Evolutionary conservation across 1,139 yeast species (phyloP).

Genomic region (Suhomyces bolitotheri): DNA sequence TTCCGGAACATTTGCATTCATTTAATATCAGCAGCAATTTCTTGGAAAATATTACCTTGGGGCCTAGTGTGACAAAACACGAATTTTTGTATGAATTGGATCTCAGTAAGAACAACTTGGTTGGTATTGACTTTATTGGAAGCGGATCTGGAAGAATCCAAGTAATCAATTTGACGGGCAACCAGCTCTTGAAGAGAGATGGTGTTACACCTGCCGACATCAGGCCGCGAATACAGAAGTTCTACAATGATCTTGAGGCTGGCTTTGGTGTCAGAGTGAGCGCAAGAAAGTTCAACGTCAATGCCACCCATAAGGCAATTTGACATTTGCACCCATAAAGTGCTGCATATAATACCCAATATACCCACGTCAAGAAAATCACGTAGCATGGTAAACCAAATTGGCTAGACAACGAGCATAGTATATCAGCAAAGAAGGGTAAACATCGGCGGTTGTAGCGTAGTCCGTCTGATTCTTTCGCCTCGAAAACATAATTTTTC

Average conservation of each 20-base stretch:
- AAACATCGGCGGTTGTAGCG: too few species aligned
- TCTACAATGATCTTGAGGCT: slow-evolving; percentile 27
- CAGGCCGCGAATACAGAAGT: slow-evolving; percentile 17
- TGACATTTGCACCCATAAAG: too few species aligned
- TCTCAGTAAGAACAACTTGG: slow-evolving; percentile 12
- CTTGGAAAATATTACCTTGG: slow-evolving; percentile 3
- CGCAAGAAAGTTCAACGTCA: slow-evolving; percentile 27
- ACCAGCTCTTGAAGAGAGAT: slow-evolving; percentile 17
- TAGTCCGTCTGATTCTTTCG: too few species aligned
- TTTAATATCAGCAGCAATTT: slow-evolving; percentile 9
- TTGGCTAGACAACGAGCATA: too few species aligned
- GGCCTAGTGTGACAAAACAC: slow-evolving; percentile 6
- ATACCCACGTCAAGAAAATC: too few species aligned
- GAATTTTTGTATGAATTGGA: slow-evolving; percentile 6
- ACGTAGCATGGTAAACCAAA: too few species aligned
- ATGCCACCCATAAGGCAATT: slow-evolving; percentile 23
- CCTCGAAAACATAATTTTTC: too few species aligned
- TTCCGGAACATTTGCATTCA: slow-evolving; percentile 6
- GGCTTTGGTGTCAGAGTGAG: slow-evolving; percentile 24
- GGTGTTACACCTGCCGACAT: slow-evolving; percentile 1
- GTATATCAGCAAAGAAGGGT: too few species aligned
- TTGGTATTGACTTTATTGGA: slow-evolving; percentile 12
- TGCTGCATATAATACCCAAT: too few species aligned
- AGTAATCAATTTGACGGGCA: slow-evolving; percentile 25
- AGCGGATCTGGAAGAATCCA: slow-evolving; percentile 12